phyloP scores from a whole-genome alignment of 371 early-diverging fungal genomes.

The Coemansia sp. region DNA sequence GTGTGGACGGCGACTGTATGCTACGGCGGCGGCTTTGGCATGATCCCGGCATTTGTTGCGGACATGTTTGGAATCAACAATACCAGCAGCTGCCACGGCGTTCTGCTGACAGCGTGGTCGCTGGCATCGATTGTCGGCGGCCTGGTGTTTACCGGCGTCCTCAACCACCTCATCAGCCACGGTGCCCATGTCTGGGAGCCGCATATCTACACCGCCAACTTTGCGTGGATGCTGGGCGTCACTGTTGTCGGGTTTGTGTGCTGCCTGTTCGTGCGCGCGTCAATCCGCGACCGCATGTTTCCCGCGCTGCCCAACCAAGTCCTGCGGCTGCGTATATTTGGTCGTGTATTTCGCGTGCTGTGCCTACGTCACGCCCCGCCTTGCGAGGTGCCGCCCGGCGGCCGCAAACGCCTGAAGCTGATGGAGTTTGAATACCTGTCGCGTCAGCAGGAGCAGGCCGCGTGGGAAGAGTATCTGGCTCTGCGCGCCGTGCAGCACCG shows the following conservation, averaged over 20 bases:
- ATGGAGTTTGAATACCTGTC: slow-evolving; percentile 39
- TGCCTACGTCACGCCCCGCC: slow-evolving; percentile 17
- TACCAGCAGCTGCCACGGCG: slow-evolving; percentile 62
- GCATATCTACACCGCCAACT: slow-evolving; percentile 57
- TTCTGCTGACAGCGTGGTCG: slow-evolving; percentile 64
- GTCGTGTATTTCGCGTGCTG: slow-evolving; percentile 42
- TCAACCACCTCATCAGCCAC: slow-evolving; percentile 52
- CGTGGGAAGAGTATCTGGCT: slow-evolving; percentile 54
- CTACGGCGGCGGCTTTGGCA: slow-evolving; percentile 66
- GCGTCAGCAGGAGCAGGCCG: slow-evolving; percentile 53
- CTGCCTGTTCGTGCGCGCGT: slow-evolving; percentile 56
- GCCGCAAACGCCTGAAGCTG: slow-evolving; percentile 9
- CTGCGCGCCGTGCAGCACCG: slow-evolving; percentile 38
- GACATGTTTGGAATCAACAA: slow-evolving; percentile 69
- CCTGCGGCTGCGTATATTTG: slow-evolving; percentile 55
- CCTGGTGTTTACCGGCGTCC: slow-evolving; percentile 60
- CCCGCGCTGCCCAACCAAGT: slow-evolving; percentile 55
- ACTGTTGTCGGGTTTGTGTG: slow-evolving; percentile 53
- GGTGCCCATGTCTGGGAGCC: slow-evolving; percentile 45
- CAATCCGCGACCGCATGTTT: slow-evolving; percentile 58
- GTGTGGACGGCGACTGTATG: slow-evolving; percentile 58
- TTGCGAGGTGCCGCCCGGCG: slow-evolving; percentile 20
- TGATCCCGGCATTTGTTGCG: slow-evolving; percentile 67
- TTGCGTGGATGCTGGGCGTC: slow-evolving; percentile 62
- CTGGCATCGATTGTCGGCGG: slow-evolving; percentile 64